Base-by-base conservation (phyloP, 441 rosid genomes). In the Corymbia calophylla region DNA sequence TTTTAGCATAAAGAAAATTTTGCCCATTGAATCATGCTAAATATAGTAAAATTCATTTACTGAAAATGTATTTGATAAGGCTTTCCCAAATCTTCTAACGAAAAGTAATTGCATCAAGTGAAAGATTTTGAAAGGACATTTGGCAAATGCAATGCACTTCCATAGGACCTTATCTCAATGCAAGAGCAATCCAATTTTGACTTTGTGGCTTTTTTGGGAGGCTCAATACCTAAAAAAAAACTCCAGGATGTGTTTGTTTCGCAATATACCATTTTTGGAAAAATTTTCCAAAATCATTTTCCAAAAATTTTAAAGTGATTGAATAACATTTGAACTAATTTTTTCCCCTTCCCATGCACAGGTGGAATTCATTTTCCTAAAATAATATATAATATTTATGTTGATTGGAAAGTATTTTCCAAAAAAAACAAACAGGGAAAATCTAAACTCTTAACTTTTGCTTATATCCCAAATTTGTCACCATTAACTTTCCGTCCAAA, bases 401-500 rank as follows among this genome's bases (percentile, higher is more conserved):
- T n/a, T n/a, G n/a, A n/a, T n/a, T n/a, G n/a, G n/a, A n/a, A n/a
- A n/a, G n/a, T n/a, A n/a, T n/a, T n/a, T n/a, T n/a, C n/a, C n/a
- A n/a, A n/a, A n/a, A n/a, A n/a, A n/a, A n/a, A n/a, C n/a, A n/a
- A n/a, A n/a, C n/a, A n/a, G n/a, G n/a, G n/a, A n/a, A n/a, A n/a
- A n/a, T n/a, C 23, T 73, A 19, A 19, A 35, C 2, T 23, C 5
- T 12, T 2, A 6, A 66, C 16, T 73, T 39, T 39, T 19, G 6
- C 3, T 19, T 70, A 5, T 35, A 27, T 70, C 5, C 4, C 8
- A 19, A 21, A 70, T 70, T 27, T 19, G 11, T 0, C 27, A 70
- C 1, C 0, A 0, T 70, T 35, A 9, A 35, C 48, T 19, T 2
- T 23, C 1, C 2, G 13, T 11, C 27, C 9, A 3, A 35, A 39